Evolutionary conservation across 768 basidiomycete species (phyloP).

Genomic region (Amanita jacksonii): DNA sequence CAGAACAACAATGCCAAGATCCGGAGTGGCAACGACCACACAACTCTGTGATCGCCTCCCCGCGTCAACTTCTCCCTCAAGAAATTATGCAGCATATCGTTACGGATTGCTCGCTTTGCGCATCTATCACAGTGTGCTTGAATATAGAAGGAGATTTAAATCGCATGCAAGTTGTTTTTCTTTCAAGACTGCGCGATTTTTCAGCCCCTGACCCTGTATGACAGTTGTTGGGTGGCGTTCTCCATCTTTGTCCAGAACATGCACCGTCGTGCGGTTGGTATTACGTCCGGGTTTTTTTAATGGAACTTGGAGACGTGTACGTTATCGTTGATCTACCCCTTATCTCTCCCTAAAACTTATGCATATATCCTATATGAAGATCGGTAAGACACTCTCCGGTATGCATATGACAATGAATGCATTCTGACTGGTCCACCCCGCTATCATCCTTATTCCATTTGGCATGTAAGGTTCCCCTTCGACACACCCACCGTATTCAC

Average conservation of each 20-base stretch:
- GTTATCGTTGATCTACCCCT: constrained; percentile 13
- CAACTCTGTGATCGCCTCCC: constrained; percentile 9
- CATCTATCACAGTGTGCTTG: constrained; percentile 75
- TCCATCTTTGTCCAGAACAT: constrained; percentile 14
- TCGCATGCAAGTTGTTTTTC: constrained; percentile 36
- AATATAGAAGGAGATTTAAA: constrained; percentile 51
- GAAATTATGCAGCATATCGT: constrained; percentile 78
- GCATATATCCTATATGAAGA: not conserved
- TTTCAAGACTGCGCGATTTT: not conserved
- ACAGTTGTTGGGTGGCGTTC: constrained; percentile 2
- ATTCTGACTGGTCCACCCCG: not conserved
- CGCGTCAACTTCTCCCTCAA: constrained; percentile 31
- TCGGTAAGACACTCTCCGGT: constrained; percentile 3
- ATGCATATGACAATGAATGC: not conserved
- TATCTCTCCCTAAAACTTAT: not conserved
- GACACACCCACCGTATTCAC: too few species aligned
- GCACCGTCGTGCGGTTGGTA: constrained; percentile 22
- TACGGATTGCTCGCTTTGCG: constrained; percentile 86
- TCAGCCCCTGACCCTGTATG: not conserved
- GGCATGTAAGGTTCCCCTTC: too few species aligned
- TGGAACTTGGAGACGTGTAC: constrained; percentile 46
- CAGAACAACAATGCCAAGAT: constrained; percentile 32
- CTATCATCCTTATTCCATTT: too few species aligned
- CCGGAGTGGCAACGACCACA: constrained; percentile 33
- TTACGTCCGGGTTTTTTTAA: constrained; percentile 38